Evolutionary conservation across 257 asterid genomes (phyloP).

Genomic region (Buddleja alternifolia): DNA sequence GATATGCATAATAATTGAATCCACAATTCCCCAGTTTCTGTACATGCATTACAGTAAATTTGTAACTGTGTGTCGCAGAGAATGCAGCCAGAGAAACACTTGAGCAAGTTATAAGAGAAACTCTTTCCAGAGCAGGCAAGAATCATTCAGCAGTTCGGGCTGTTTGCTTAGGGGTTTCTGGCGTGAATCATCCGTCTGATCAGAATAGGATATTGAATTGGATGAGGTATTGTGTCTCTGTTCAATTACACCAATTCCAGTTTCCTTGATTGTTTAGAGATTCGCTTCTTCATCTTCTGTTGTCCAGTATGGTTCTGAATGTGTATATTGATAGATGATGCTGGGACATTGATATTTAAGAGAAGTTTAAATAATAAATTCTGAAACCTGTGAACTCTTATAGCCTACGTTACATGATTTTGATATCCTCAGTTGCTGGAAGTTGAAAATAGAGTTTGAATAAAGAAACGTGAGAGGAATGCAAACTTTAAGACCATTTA

Average conservation of each 20-base stretch:
- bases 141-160: conserved; percentile 73
- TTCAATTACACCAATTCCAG: conserved; percentile 19
- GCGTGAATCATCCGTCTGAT: conserved; percentile 87
- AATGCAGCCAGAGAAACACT: conserved; percentile 74
- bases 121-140: conserved; percentile 70
- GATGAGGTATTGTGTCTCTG: conserved; percentile 62
- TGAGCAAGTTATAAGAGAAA: conserved; percentile 70
- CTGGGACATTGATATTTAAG: conserved; percentile 7
- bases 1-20: not conserved
- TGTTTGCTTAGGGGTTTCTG: conserved; percentile 90
- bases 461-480: not conserved
- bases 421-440: conserved; percentile 8
- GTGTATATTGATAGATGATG: conserved; percentile 6
- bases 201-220: conserved; percentile 74
- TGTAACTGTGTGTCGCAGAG: conserved; percentile 46
- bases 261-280: conserved; percentile 18
- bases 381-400: conserved; percentile 7
- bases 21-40: not conserved
- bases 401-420: not conserved
- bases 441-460: conserved; percentile 8
- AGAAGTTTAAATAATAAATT: not conserved
- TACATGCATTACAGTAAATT: not conserved
- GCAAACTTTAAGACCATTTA: not conserved
- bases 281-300: conserved; percentile 8
- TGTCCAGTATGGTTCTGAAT: not conserved